Conservation (phyloP, 2,329 filamentous ascomycete species). For the Stagonosporopsis vannaccii region DNA sequence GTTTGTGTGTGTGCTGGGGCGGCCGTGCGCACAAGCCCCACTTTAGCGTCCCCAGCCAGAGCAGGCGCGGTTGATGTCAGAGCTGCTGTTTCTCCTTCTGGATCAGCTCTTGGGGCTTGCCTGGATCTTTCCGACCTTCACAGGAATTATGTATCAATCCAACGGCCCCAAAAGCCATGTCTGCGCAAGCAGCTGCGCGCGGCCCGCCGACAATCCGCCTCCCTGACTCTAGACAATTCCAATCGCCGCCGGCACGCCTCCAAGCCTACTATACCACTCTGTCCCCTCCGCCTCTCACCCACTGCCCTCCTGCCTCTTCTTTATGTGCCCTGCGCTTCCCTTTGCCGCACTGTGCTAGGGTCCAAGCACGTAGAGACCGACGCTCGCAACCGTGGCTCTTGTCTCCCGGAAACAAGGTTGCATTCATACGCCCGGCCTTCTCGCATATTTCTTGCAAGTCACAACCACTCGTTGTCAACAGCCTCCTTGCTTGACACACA, state of each 20-base stretch:
- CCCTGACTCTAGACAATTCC: slow-evolving; percentile 18
- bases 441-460: slow-evolving; percentile 37
- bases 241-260: slow-evolving; percentile 9
- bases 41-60: slow-evolving; percentile 17
- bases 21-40: slow-evolving; percentile 15
- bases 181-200: slow-evolving; percentile 39
- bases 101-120: slow-evolving; percentile 50
- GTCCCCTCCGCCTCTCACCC: slow-evolving; percentile 22
- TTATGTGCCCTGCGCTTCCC: slow-evolving; percentile 29
- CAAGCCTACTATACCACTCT: slow-evolving; percentile 7
- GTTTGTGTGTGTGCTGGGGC: slow-evolving; percentile 17
- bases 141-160: slow-evolving; percentile 51
- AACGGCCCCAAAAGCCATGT: slow-evolving; percentile 48
- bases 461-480: slow-evolving; percentile 35
- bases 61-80: slow-evolving; percentile 49
- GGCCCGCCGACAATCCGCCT: slow-evolving; percentile 37
- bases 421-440: slow-evolving; percentile 35
- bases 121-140: slow-evolving; percentile 50
- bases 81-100: slow-evolving; percentile 47
- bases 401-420: slow-evolving; percentile 37
- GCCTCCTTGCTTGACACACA: slow-evolving; percentile 43
- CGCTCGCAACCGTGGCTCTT: slow-evolving; percentile 24
- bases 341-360: slow-evolving; percentile 24
- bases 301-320: slow-evolving; percentile 21
- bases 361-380: slow-evolving; percentile 8